Evolutionary conservation across 148 eudicot genomes (phyloP), one percentile per base, ranked within the genome.

Genomic region (Nepenthes gracilis): DNA sequence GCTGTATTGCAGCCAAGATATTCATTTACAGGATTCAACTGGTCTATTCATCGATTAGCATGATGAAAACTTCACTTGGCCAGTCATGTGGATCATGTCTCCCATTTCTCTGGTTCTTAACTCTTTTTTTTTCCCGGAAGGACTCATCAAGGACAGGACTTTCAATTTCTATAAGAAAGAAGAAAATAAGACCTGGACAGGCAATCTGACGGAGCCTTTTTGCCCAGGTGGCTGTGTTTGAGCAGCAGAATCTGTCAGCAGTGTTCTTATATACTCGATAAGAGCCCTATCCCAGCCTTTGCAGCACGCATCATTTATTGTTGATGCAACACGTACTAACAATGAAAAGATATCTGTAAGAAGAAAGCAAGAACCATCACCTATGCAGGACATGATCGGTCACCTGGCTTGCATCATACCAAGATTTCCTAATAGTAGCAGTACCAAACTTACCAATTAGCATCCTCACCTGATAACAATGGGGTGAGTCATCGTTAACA

Each of bases 261-360:
- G 80, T 38, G 90, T 91, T 36, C 77, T 78, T 1, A 83, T 74
- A 64, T 53, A 86, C 55, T 92, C 96, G 50, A 74, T 81, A 45
- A 92, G 82, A 43, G 98, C 96, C 69, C 55, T 92, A 69, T 92
- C 98, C 96, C 98, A 88, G 63, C 79, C 86, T 77, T 82, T 92
- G 10, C 66, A 55, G 47, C 37, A 12, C n/a, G 43, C 2, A 36
- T 33, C 36, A 43, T 50, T 33, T 15, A 35, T 10, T 35, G 23
- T 23, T 23, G n/a, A 32, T 47, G 33, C 2, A 40, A 7, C 43
- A 4, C 9, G 51, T 23, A 23, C 0, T 23, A 6, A 35, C 35
- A 53, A 48, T 5, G 56, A 47, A 45, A 15, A 37, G 52, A 14
- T 33, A 12, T 14, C 35, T 14, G 45, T 60, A 43, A 68, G n/a